These are phyloP conservation scores for Saccharomycopsis hybrid DNA, from an alignment of 1,139 yeast genomes.

Conservation along the genomic window DNA sequence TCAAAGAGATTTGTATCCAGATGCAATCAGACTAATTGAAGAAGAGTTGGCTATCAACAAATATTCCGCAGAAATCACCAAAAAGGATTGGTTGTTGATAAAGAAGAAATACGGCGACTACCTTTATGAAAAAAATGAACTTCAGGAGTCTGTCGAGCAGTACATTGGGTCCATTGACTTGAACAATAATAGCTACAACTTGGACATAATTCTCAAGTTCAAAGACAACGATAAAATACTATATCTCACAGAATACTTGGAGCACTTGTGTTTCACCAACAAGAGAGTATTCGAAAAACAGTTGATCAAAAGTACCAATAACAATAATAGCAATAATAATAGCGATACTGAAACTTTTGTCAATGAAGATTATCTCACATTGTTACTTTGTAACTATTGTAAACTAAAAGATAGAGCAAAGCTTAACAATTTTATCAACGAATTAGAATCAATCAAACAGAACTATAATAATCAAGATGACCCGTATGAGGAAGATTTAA, in stretches of 20 bases:
- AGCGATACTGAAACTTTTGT: conserved; percentile 37
- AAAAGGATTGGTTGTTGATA: conserved; percentile 41
- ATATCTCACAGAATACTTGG: conserved; percentile 59
- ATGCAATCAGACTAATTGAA: conserved; percentile 68
- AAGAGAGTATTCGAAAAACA: conserved; percentile 14
- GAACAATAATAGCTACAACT: conserved; percentile 55
- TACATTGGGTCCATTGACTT: conserved; percentile 50
- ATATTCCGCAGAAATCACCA: conserved; percentile 29
- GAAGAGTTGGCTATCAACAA: conserved; percentile 28
- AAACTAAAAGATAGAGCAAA: conserved; percentile 61
- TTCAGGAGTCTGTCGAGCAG: conserved; percentile 62
- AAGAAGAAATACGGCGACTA: conserved; percentile 66
- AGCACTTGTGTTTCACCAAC: conserved; percentile 26
- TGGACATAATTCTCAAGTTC: conserved; percentile 60
- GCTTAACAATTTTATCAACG: conserved; percentile 51
- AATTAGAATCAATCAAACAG: conserved; percentile 33
- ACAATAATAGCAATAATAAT: conserved; percentile 40
- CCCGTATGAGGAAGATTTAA: conserved; percentile 25
- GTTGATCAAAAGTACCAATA: conserved; percentile 1
- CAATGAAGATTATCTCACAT: conserved; percentile 72
- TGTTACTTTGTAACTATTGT: conserved; percentile 76
- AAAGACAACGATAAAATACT: conserved; percentile 77
- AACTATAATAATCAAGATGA: conserved; percentile 34
- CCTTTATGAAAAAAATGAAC: conserved; percentile 59
- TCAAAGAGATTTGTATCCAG: conserved; percentile 62